These are phyloP conservation scores for Cyclotella choctawhatcheeana DNA, from an alignment of 108 stramenopile species.

Conservation along the genomic window DNA sequence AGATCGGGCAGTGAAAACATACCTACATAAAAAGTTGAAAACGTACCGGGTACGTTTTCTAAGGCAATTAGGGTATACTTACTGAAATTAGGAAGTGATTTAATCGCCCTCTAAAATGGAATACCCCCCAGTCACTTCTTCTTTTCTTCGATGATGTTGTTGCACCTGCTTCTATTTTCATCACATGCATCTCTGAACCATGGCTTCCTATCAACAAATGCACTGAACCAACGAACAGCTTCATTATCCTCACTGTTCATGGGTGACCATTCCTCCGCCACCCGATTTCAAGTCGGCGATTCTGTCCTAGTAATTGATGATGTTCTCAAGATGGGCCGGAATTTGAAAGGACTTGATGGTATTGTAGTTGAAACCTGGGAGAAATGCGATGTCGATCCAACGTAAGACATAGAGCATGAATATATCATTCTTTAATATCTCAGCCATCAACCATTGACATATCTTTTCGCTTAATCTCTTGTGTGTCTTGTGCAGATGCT, in stretches of 20 bases:
- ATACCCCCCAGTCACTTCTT: too few relatives aligned
- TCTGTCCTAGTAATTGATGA: constrained; percentile 60
- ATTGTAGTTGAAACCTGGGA: constrained; percentile 80
- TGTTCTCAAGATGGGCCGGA: constrained; percentile 54
- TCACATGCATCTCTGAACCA: background rate
- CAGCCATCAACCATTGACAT: background rate
- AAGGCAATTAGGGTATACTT: too few relatives aligned
- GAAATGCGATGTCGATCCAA: constrained; percentile 87
- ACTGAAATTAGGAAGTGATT: too few relatives aligned
- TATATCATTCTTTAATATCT: too few relatives aligned
- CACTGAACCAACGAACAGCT: background rate
- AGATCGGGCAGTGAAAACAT: too few relatives aligned
- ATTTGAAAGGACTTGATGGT: constrained; percentile 59
- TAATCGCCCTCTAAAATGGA: too few relatives aligned
- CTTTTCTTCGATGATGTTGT: too few relatives aligned
- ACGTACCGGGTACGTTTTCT: too few relatives aligned
- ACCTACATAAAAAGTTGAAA: too few relatives aligned
- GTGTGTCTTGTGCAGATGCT: constrained; percentile 31
- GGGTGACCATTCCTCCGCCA: constrained; percentile 65
- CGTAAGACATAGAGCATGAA: constrained; percentile 23
- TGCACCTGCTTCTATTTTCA: too few relatives aligned
- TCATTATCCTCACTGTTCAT: constrained; percentile 28
- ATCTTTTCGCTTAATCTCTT: background rate
- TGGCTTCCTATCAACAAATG: background rate
- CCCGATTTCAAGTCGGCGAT: constrained; percentile 67